These are phyloP conservation scores for Volvox africanus DNA, from an alignment of 139 green algal genomes.

Conservation along the genomic window DNA sequence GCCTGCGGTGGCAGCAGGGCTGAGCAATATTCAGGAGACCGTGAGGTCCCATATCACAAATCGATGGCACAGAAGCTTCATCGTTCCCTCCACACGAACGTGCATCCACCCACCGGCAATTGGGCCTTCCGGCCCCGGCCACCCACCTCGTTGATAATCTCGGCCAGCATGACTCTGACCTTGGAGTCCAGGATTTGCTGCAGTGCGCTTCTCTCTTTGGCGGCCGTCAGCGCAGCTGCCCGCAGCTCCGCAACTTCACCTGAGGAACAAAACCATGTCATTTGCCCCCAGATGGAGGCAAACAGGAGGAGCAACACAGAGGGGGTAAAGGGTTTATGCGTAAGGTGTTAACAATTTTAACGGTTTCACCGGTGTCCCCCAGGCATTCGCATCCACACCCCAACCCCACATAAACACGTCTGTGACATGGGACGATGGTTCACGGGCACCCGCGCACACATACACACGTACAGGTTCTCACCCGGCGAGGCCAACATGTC, in stretches of 20 bases:
- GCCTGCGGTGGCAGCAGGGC: neutral
- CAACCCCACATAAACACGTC: too few species aligned
- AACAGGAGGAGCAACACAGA: too few species aligned
- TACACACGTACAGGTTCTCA: neutral
- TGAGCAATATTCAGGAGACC: neutral
- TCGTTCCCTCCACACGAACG: neutral
- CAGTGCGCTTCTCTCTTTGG: constrained; percentile 80
- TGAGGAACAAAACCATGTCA: neutral
- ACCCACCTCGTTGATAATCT: constrained; percentile 21
- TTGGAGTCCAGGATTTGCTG: constrained; percentile 87
- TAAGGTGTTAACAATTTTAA: too few species aligned
- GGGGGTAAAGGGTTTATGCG: too few species aligned
- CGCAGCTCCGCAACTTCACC: constrained; percentile 53
- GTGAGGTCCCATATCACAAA: neutral
- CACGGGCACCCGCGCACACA: too few species aligned
- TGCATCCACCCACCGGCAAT: neutral
- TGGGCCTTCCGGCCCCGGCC: too few species aligned
- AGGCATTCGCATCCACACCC: too few species aligned
- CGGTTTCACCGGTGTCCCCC: too few species aligned
- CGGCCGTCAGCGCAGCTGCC: constrained; percentile 39
- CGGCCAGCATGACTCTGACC: constrained; percentile 58
- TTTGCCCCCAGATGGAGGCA: too few species aligned
- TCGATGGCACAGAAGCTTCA: neutral
- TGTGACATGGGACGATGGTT: too few species aligned
- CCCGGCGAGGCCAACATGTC: neutral